These are phyloP conservation scores for Didymosphaeria variabile DNA, from an alignment of 2,329 filamentous ascomycete species.

Conservation along the genomic window DNA sequence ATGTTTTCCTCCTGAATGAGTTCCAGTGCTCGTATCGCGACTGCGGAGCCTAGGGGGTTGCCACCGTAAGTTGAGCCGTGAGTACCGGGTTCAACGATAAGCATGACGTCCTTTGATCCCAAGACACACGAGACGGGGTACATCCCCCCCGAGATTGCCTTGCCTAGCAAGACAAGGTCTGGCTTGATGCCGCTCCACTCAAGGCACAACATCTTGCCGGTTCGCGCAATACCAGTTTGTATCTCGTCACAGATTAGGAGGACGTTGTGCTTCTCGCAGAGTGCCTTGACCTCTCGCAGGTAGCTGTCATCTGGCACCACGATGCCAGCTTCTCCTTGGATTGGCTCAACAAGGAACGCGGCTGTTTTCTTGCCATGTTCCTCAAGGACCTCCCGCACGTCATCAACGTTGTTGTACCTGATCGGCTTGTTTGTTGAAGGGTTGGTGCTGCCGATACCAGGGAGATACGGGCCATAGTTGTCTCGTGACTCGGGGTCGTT, in stretches of 20 bases:
- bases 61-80: constrained; percentile 99
- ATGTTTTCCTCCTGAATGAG: constrained; percentile 91
- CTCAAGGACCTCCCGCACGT: constrained; percentile 81
- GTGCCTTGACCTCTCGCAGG: constrained; percentile 77
- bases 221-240: constrained; percentile 95
- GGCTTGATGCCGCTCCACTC: constrained; percentile 96
- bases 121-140: constrained; percentile 98
- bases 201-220: constrained; percentile 90
- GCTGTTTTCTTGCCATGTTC: constrained; percentile 85
- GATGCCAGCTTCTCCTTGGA: constrained; percentile 96
- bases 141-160: constrained; percentile 98
- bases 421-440: constrained; percentile 81
- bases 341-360: constrained; percentile 94
- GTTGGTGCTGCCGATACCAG: constrained; percentile 79
- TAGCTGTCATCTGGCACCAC: constrained; percentile 94
- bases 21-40: constrained; percentile 94
- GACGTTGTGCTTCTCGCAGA: constrained; percentile 95
- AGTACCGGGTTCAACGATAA: constrained; percentile 93
- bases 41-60: constrained; percentile 93
- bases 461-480: constrained; percentile 96
- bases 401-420: constrained; percentile 84
- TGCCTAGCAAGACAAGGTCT: constrained; percentile 92
- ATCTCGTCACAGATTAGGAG: constrained; percentile 98
- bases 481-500: constrained; percentile 94
- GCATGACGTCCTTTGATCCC: constrained; percentile 88